Conservation (phyloP, 1,139 yeast genomes). For the Geotrichum cucujoidarum region DNA sequence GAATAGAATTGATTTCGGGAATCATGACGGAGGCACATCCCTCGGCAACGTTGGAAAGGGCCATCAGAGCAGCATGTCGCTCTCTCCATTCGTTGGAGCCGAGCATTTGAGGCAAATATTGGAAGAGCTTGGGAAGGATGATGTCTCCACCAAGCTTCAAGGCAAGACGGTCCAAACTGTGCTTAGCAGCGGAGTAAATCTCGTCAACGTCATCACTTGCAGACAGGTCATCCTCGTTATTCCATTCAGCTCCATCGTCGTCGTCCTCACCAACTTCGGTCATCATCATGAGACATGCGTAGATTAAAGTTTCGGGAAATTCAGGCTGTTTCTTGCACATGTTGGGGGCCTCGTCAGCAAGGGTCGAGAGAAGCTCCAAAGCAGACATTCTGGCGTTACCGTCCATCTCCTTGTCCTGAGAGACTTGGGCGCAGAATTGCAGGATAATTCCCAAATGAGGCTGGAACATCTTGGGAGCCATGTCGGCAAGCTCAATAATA, state of each 20-base stretch:
- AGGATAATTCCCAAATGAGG: slow-evolving; percentile 84
- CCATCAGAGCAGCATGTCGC: slow-evolving; percentile 96
- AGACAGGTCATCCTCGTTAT: slow-evolving; percentile 71
- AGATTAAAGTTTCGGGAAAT: slow-evolving; percentile 67
- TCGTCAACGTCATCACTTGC: slow-evolving; percentile 83
- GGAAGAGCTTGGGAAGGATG: slow-evolving; percentile 80
- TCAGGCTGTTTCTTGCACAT: slow-evolving; percentile 83
- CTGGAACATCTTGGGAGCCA: slow-evolving; percentile 91
- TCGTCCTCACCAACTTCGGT: slow-evolving; percentile 90
- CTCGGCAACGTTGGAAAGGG: slow-evolving; percentile 92
- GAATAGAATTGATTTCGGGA: slow-evolving; percentile 70
- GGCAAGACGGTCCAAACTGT: slow-evolving; percentile 84
- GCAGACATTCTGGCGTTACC: slow-evolving; percentile 78
- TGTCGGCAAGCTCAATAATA: slow-evolving; percentile 80
- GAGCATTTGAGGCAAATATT: slow-evolving; percentile 78
- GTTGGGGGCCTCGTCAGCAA: slow-evolving; percentile 88
- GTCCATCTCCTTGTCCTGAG: slow-evolving; percentile 76
- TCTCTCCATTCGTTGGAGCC: slow-evolving; percentile 81
- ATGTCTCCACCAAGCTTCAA: slow-evolving; percentile 78
- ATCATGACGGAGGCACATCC: slow-evolving; percentile 91
- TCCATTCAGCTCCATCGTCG: slow-evolving; percentile 76
- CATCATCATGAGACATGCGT: slow-evolving; percentile 74
- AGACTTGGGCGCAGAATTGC: slow-evolving; percentile 75
- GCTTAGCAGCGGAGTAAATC: slow-evolving; percentile 88
- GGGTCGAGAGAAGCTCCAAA: slow-evolving; percentile 79